phyloP scores from a whole-genome alignment of 805 yeast genomes.

The Saccharomycopsis sp. region DNA sequence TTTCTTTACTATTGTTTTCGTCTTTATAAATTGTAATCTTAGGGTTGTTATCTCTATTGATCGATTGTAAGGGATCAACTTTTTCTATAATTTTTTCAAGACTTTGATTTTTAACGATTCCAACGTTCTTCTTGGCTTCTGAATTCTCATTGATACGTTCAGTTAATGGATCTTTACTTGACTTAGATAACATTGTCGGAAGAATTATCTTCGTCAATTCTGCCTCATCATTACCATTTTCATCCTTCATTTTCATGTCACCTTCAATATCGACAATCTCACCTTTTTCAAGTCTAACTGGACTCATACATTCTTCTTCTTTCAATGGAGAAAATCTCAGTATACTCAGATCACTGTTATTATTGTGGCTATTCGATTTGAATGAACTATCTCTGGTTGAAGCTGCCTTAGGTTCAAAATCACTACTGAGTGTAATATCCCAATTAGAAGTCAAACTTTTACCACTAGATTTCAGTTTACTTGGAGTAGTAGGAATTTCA shows the following conservation, averaged over 20 bases:
- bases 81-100: conserved; percentile 10
- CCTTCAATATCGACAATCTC: not conserved
- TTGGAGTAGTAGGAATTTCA: not conserved
- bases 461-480: not conserved
- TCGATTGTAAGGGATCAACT: conserved; percentile 15
- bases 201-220: not conserved
- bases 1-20: conserved; percentile 5
- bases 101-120: not conserved
- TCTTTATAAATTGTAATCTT: conserved; percentile 15
- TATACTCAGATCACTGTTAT: not conserved
- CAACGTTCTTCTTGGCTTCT: not conserved
- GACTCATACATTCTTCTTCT: conserved; percentile 16
- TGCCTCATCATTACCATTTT: not conserved
- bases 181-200: not conserved
- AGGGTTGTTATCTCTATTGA: not conserved
- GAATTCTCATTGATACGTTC: not conserved
- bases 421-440: conserved; percentile 7
- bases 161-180: not conserved
- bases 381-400: not conserved
- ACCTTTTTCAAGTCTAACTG: conserved; percentile 12
- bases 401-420: not conserved
- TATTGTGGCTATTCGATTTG: no score
- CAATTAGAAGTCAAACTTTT: conserved; percentile 9
- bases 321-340: conserved; percentile 2
- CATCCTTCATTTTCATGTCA: not conserved